Evolutionary conservation across 441 rosid genomes (phyloP), one percentile per base, ranked within the genome.

Genomic region (Adansonia gregorii): DNA sequence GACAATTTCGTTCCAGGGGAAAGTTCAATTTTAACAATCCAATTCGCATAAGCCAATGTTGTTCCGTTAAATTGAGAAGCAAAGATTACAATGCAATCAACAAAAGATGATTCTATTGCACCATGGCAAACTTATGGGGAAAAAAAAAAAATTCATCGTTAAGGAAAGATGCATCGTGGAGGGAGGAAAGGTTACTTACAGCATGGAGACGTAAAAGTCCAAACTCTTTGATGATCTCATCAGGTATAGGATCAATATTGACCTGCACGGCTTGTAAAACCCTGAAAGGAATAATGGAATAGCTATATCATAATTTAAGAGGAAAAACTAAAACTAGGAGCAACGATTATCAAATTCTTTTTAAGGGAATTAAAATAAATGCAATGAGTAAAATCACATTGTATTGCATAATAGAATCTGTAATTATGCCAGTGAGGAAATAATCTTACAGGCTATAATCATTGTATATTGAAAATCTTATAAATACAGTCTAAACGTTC

Each of bases 181-280:
- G 6, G 11, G 72, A 85, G 76, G 79, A 72, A 58, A 75, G 74
- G n/a, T 66, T 52, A 83, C 96, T 89, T 84, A 90, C 98, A 82
- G 91, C 92, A 83, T 51, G 82, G 69, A 94, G 99, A 75, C 82
- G 76, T 76, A 91, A 76, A 75, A 97, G 86, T 77, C 92, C 92
- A 86, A 93, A 89, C 9, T 87, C 92, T 82, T 80, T 83, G 24
- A 85, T 85, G 80, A 97, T 83, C 78, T 87, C 94, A 81, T 81
- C 77, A 75, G 97, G 98, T 79, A 97, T 78, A 59, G 97, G 97
- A 87, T 97, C 98, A 80, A 94, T 77, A 83, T 85, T 76, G 48
- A 73, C 79, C 63, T 86, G 87, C 85, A 94, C 86, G 59, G 81
- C 74, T 78, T 79, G 89, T 77, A 97, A 85, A 68, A 86, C 93